Percentiles rank a stretch among this genome's conserved stretches.
Conservation (phyloP, 441 rosid genomes). For the Dalechampia spathulata region DNA sequence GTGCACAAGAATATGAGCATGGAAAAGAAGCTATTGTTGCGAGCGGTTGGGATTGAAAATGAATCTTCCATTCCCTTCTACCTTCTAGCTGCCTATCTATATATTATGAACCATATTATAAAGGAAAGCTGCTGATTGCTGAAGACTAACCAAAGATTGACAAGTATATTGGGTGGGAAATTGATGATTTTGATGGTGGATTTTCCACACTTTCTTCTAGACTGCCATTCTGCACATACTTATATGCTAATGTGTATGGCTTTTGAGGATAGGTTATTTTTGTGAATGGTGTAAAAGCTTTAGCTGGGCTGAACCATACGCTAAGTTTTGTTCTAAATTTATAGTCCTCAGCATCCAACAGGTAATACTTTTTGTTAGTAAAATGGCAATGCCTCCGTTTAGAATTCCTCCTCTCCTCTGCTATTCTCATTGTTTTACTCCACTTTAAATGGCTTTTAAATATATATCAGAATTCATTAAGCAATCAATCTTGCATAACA, state of each 20-base stretch:
- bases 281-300: not conserved
- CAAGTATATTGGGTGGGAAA: too few relatives aligned
- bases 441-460: too few relatives aligned
- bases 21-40: conserved; percentile 17
- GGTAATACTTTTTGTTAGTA: too few relatives aligned
- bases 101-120: too few relatives aligned
- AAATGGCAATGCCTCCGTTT: too few relatives aligned
- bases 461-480: too few relatives aligned
- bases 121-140: not conserved
- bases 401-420: too few relatives aligned
- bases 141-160: conserved; percentile 12
- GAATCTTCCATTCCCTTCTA: not conserved
- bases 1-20: conserved; percentile 1
- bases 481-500: too few relatives aligned
- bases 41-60: conserved; percentile 30
- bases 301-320: not conserved
- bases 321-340: not conserved
- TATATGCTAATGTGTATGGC: too few relatives aligned
- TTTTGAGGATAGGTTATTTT: not conserved
- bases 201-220: not conserved
- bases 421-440: too few relatives aligned
- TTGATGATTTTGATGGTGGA: not conserved
- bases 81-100: not conserved
- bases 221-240: not conserved
- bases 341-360: too few relatives aligned